These are phyloP conservation scores for Gracilaria gracilis DNA, from an alignment of 23 red algal genomes.

Conservation along the genomic window DNA sequence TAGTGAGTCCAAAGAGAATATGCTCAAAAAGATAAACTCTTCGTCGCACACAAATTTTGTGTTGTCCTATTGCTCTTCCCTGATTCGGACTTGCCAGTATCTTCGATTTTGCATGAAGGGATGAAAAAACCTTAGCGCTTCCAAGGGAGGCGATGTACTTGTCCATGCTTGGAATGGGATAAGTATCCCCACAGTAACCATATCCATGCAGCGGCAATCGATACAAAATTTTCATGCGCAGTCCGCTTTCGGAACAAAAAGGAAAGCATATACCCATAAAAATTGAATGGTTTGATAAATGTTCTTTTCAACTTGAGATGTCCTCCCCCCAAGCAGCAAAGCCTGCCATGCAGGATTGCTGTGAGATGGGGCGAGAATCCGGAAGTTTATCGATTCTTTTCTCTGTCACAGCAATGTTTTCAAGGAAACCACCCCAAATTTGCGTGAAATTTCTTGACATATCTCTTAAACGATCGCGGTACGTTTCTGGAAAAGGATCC, in stretches of 20 bases:
- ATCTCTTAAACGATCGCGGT: background rate
- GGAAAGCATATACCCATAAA: background rate
- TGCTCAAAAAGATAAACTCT: background rate
- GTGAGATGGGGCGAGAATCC: background rate
- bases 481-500: background rate
- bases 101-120: background rate
- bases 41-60: background rate
- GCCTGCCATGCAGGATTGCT: background rate
- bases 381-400: conserved; percentile 7
- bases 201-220: background rate
- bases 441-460: background rate
- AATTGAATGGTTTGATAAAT: conserved; percentile 8
- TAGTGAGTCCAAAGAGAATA: conserved; percentile 8
- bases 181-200: conserved; percentile 20
- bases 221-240: conserved; percentile 19
- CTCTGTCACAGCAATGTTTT: background rate
- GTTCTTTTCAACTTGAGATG: too few relatives aligned
- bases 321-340: background rate
- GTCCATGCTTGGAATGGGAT: conserved; percentile 48
- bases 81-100: conserved; percentile 17
- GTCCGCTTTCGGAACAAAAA: conserved; percentile 18
- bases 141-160: conserved; percentile 33
- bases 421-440: conserved; percentile 13
- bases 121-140: background rate
- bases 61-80: background rate